These are phyloP conservation scores for Plicaturopsis crispa DNA, from an alignment of 768 basidiomycete genomes.

Conservation along the genomic window DNA sequence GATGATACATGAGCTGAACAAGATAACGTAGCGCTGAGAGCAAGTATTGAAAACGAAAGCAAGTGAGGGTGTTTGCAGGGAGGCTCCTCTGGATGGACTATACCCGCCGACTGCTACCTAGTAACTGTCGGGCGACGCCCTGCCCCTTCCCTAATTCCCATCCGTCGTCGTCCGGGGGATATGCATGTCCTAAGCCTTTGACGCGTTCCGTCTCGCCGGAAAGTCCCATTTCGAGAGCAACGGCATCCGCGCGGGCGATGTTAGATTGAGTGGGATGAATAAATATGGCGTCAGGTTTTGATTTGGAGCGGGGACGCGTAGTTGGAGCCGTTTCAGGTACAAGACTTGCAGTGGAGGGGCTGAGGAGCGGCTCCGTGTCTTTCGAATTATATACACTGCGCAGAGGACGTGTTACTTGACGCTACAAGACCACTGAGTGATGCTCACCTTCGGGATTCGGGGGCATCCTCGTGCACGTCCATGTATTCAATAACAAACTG, in stretches of 20 bases:
- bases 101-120: conserved; percentile 16
- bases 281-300: conserved; percentile 51
- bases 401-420: too few species aligned
- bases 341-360: neutral
- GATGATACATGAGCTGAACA: too few species aligned
- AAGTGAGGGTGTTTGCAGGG: too few species aligned
- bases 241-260: conserved; percentile 57
- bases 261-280: conserved; percentile 61
- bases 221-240: conserved; percentile 47
- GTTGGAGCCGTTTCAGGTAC: conserved; percentile 8
- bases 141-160: conserved; percentile 49
- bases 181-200: conserved; percentile 26
- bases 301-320: conserved; percentile 37
- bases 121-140: conserved; percentile 39
- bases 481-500: conserved; percentile 47
- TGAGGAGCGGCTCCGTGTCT: conserved; percentile 5
- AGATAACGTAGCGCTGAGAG: too few species aligned
- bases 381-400: too few species aligned
- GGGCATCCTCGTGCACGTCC: conserved; percentile 15
- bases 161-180: conserved; percentile 25
- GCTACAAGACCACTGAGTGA: conserved; percentile 8
- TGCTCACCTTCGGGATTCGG: too few species aligned
- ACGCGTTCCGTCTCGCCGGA: conserved; percentile 41
- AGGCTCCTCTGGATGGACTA: too few species aligned
- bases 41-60: too few species aligned